Conservation (phyloP, 2,329 filamentous ascomycete species). For the Aspergillus cejpii region DNA sequence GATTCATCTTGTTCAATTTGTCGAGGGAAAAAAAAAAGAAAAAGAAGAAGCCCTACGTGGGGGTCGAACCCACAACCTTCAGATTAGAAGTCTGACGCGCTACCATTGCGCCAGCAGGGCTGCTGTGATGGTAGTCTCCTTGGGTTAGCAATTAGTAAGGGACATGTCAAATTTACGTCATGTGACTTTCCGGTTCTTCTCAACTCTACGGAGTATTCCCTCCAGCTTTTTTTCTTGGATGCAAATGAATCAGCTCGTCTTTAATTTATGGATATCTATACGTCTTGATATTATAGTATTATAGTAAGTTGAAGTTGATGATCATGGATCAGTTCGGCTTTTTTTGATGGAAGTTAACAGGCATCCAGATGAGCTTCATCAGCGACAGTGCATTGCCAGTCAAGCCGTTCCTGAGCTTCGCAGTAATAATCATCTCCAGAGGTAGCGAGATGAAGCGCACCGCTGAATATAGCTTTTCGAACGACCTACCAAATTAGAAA, state of each 20-base stretch:
- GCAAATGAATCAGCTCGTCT: no score
- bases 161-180: no score
- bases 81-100: conserved; percentile 1
- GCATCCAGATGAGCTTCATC: no score
- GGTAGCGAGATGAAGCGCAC: conserved; percentile 34
- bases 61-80: conserved; percentile 1
- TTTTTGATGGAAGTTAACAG: no score
- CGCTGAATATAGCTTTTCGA: conserved; percentile 36
- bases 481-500: conserved; percentile 32
- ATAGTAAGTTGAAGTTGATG: no score
- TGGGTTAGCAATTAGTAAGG: background rate
- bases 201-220: no score
- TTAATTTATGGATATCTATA: no score
- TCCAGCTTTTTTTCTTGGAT: no score
- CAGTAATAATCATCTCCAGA: conserved; percentile 29
- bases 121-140: background rate
- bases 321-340: no score
- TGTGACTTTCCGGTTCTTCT: no score
- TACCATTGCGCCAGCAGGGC: conserved; percentile 1
- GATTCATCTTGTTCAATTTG: no score
- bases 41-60: background rate
- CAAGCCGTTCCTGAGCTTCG: conserved; percentile 30
- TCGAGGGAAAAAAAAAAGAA: background rate
- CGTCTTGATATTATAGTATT: no score
- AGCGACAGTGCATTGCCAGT: conserved; percentile 33